Conservation (phyloP, 345 rosid species). For the Eucalyptus pauciflora region DNA sequence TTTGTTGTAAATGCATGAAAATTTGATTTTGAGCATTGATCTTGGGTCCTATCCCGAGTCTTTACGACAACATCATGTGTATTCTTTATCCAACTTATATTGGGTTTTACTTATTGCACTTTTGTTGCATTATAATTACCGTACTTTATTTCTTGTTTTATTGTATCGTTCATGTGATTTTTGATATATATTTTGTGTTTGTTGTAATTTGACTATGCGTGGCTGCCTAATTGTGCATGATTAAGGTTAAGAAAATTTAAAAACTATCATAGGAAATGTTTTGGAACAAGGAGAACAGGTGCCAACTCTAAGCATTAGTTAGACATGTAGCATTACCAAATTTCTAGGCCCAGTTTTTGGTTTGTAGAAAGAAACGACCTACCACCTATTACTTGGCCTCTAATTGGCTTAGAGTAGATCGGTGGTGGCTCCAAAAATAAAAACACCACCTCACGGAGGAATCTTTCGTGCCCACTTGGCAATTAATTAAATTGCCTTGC, state of each 20-base stretch:
- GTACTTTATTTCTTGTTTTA: neutral
- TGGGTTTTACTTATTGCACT: too few species aligned
- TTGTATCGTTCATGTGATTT: neutral
- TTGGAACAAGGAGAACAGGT: neutral
- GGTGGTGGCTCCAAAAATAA: neutral
- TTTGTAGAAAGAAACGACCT: neutral
- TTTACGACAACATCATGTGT: fast-evolving
- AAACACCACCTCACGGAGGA: too few species aligned
- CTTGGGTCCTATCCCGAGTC: neutral
- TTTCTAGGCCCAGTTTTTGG: neutral
- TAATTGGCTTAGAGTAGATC: neutral
- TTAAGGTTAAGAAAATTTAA: too few species aligned
- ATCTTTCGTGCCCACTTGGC: too few species aligned
- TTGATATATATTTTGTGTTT: neutral
- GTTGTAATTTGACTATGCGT: neutral
- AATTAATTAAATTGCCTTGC: too few species aligned
- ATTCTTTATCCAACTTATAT: too few species aligned
- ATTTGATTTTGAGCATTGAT: neutral
- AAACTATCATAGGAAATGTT: neutral
- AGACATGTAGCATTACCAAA: neutral
- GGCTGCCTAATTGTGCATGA: too few species aligned
- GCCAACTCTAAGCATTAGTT: neutral
- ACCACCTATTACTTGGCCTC: neutral
- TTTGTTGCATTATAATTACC: neutral
- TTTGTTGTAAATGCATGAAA: too few species aligned